These are phyloP conservation scores for Fraxinus americana DNA, from an alignment of 257 asterid species.

Conservation along the genomic window DNA sequence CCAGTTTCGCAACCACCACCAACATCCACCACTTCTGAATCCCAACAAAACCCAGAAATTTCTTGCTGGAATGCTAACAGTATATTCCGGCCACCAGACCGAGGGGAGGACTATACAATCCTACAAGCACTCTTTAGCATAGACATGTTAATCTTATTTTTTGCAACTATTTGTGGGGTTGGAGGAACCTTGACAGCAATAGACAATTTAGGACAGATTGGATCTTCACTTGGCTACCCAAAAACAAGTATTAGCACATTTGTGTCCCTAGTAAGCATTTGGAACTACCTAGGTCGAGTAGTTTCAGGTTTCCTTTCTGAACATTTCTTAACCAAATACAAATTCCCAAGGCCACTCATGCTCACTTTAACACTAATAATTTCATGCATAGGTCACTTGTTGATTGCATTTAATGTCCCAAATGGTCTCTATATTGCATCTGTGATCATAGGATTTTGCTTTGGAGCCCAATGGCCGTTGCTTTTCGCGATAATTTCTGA, in stretches of 20 bases:
- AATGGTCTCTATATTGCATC: conserved; percentile 73
- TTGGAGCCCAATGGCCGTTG: conserved; percentile 88
- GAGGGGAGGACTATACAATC: conserved; percentile 77
- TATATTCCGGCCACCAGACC: conserved; percentile 51
- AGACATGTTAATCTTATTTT: conserved; percentile 62
- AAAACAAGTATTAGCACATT: conserved; percentile 64
- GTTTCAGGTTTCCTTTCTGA: conserved; percentile 70
- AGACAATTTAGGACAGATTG: conserved; percentile 73
- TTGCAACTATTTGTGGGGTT: conserved; percentile 73
- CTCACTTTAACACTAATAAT: conserved; percentile 46
- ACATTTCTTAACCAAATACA: conserved; percentile 51
- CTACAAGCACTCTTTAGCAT: conserved; percentile 72
- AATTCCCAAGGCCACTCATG: conserved; percentile 62
- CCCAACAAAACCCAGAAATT: conserved; percentile 19
- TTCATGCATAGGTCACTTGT: conserved; percentile 65
- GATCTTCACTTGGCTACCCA: conserved; percentile 64
- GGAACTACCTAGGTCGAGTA: conserved; percentile 80
- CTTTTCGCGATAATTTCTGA: conserved; percentile 80
- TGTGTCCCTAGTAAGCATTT: conserved; percentile 77
- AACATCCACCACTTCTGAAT: conserved; percentile 1
- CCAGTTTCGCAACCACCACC: not conserved
- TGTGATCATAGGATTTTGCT: conserved; percentile 76
- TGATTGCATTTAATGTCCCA: conserved; percentile 62
- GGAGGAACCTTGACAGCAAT: conserved; percentile 86
- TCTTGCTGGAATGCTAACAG: conserved; percentile 66